Conservation (phyloP, 2,329 filamentous ascomycete genomes). For the Alternaria ethzedia region DNA sequence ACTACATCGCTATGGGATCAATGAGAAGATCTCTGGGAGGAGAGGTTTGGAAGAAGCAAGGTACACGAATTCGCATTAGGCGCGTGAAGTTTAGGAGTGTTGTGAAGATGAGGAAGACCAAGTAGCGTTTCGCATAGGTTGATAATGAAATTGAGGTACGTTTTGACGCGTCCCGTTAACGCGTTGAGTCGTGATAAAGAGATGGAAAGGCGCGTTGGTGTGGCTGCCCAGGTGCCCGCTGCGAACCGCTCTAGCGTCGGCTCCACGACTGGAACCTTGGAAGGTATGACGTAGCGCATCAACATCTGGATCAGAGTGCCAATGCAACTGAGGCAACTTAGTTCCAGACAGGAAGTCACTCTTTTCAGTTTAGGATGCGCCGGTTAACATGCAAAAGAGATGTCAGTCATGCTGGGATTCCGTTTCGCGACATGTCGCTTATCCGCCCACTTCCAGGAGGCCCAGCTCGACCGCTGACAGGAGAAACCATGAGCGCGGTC, state of each 20-base stretch:
- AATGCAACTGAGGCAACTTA: background rate
- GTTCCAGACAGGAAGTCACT: too few species aligned
- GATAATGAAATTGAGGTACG: background rate
- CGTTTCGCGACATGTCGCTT: background rate
- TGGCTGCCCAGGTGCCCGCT: background rate
- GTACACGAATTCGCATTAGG: background rate
- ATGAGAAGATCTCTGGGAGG: slow-evolving; percentile 22
- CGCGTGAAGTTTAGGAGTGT: background rate
- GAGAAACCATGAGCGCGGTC: background rate
- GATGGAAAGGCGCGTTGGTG: background rate
- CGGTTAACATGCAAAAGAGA: background rate
- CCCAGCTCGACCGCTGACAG: background rate
- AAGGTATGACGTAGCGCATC: background rate
- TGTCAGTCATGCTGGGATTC: background rate
- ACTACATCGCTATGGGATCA: slow-evolving; percentile 17
- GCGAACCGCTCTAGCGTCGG: background rate
- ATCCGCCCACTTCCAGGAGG: background rate
- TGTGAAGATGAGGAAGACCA: background rate
- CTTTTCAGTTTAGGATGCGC: background rate
- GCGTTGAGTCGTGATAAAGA: background rate
- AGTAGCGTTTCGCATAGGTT: background rate
- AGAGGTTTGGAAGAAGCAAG: slow-evolving; percentile 30
- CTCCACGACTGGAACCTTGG: background rate
- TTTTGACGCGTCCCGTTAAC: background rate
- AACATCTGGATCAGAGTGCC: background rate